Evolutionary conservation across 108 stramenopile genomes (phyloP).

Genomic region (Nitzschia sp.): DNA sequence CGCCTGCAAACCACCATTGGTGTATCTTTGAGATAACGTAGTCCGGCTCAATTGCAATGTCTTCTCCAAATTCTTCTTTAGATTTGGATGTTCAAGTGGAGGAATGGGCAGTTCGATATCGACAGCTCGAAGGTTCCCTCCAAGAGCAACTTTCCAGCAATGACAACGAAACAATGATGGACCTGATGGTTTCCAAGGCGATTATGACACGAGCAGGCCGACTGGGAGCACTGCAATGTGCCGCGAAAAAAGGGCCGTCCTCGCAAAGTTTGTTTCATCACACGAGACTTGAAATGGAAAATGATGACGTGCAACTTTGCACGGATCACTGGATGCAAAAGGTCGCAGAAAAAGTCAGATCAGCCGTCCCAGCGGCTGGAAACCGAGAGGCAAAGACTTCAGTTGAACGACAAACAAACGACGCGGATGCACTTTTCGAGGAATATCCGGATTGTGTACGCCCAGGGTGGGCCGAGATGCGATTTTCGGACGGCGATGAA

Average conservation of each 20-base stretch:
- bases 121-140: not conserved
- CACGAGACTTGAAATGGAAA: not conserved
- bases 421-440: slow-evolving; percentile 69
- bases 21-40: too few species aligned
- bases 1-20: too few species aligned
- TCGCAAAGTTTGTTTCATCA: not conserved
- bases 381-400: not conserved
- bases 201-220: slow-evolving; percentile 9
- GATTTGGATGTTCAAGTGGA: not conserved
- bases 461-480: slow-evolving; percentile 2
- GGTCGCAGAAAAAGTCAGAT: not conserved
- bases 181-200: not conserved
- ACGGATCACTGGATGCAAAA: not conserved
- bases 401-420: not conserved
- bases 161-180: not conserved
- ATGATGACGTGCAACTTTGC: not conserved
- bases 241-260: not conserved
- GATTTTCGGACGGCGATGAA: slow-evolving; percentile 26
- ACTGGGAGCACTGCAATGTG: not conserved
- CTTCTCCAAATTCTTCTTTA: too few species aligned
- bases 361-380: not conserved
- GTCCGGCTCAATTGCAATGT: too few species aligned
- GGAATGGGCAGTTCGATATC: slow-evolving; percentile 14
- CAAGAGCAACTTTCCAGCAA: not conserved
- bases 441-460: slow-evolving; percentile 74